Percentiles rank a stretch among this genome's conserved stretches.
These are phyloP conservation scores for Zymoseptoria ardabiliae DNA, from an alignment of 2,329 filamentous ascomycete species.

Conservation along the genomic window DNA sequence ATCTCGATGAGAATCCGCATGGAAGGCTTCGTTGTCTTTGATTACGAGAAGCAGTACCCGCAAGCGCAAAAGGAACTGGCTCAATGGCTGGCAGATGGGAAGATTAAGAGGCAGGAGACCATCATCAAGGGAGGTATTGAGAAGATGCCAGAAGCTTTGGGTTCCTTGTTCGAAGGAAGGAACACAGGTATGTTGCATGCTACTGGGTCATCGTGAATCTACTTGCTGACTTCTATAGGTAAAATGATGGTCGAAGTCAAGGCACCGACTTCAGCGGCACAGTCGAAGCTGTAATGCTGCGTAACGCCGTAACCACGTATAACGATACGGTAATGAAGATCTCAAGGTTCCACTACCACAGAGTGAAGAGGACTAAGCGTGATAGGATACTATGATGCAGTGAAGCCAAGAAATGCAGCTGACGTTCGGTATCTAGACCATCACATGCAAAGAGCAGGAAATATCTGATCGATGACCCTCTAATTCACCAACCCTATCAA, in stretches of 20 bases:
- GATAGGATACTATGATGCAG: background rate
- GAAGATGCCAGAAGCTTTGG: slow-evolving; percentile 43
- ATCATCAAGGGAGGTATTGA: slow-evolving; percentile 42
- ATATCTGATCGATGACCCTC: background rate
- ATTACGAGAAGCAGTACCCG: slow-evolving; percentile 53
- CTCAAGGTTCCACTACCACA: background rate
- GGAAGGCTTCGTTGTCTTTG: slow-evolving; percentile 68
- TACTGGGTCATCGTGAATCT: background rate
- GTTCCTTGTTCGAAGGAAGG: slow-evolving; percentile 39
- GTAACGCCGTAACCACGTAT: background rate
- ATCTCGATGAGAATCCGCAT: slow-evolving; percentile 52
- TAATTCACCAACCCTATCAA: background rate
- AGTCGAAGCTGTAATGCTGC: slow-evolving; percentile 9
- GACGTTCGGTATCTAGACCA: background rate
- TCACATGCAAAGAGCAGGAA: background rate
- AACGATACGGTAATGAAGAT: background rate
- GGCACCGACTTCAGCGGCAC: slow-evolving; percentile 2
- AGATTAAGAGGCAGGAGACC: slow-evolving; percentile 44
- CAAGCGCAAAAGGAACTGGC: slow-evolving; percentile 49
- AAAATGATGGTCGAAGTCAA: slow-evolving; percentile 19
- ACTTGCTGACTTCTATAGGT: slow-evolving; percentile 2
- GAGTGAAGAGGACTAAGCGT: background rate
- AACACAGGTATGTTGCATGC: slow-evolving; percentile 40
- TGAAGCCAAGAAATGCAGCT: background rate
- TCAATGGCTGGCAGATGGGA: slow-evolving; percentile 51